These are phyloP conservation scores for Raphanus raphanistrum DNA, from an alignment of 345 rosid genomes.

Conservation along the genomic window DNA sequence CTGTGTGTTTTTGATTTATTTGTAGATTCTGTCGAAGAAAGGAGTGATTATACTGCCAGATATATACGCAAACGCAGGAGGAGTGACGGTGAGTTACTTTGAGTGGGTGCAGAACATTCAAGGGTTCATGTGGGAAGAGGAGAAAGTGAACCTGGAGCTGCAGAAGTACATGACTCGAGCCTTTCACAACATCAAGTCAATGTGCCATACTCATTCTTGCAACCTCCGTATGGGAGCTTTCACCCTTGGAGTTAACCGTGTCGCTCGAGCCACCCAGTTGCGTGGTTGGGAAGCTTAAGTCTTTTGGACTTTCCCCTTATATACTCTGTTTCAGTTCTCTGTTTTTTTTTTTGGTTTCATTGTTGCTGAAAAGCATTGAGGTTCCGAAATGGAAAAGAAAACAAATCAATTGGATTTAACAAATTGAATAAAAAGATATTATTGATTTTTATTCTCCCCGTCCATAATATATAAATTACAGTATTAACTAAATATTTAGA, in stretches of 20 bases:
- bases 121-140: slow-evolving; percentile 99
- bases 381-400: slow-evolving; percentile 31
- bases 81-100: slow-evolving; percentile 98
- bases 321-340: slow-evolving; percentile 28
- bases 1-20: not conserved
- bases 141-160: slow-evolving; percentile 75
- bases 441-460: not conserved
- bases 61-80: slow-evolving; percentile 96
- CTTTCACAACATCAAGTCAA: slow-evolving; percentile 75
- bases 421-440: slow-evolving; percentile 6
- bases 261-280: slow-evolving; percentile 80
- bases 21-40: slow-evolving; percentile 86
- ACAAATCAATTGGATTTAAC: slow-evolving; percentile 29
- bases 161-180: slow-evolving; percentile 85
- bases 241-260: slow-evolving; percentile 93
- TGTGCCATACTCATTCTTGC: slow-evolving; percentile 87
- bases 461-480: not conserved
- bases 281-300: slow-evolving; percentile 94
- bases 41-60: slow-evolving; percentile 93
- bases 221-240: slow-evolving; percentile 98
- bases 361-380: slow-evolving; percentile 24
- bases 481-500: not conserved
- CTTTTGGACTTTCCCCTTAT: not conserved
- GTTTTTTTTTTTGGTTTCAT: slow-evolving; percentile 18
- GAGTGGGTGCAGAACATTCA: slow-evolving; percentile 99